Evolutionary conservation across 73 alveolate species (phyloP), one percentile per base, ranked within the genome.

Genomic region (Halteria grandinella): DNA sequence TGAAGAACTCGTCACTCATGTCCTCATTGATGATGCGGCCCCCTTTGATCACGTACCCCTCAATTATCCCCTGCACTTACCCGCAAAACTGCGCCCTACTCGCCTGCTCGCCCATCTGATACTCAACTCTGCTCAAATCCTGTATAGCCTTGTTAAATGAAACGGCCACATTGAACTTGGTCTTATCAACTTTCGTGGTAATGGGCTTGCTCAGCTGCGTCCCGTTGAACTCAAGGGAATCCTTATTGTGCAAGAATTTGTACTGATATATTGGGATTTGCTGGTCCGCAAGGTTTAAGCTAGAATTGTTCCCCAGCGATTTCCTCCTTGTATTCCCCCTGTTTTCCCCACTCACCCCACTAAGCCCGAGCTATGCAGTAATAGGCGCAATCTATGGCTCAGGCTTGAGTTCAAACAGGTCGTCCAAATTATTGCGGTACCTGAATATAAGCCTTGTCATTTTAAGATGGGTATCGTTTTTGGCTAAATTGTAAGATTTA

Each of bases 391-490:
- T n/a, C n/a, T n/a, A n/a, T 1, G 78, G 87, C 47, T 55, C 78
- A n/a, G 25, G 70, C 34, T 75, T 57, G 12, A 49, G 31, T 3
- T 54, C 32, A 29, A 75, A 75, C n/a, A 75, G 60, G 25, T n/a
- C 39, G 48, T 75, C 87, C 1, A 75, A 18, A 4, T 62, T 57
- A 57, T 75, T 75, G 27, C 75, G 55, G 50, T 75, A 75, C 37
- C 87, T 45, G 52, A 70, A 70, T 6, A 75, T 55, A 8, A 55
- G 18, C 39, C 87, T 41, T 8, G 87, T 78, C 41, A 40, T 39
- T 32, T 75, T 55, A n/a, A 75, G 45, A 44, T 75, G 55, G 18
- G 23, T 1, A 43, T 55, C 76, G 39, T 55, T 57, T 23, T 57
- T 75, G 18, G 87, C 64, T 7, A 55, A 27, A 49, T 45, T 32